Evolutionary conservation across 2,329 filamentous ascomycete genomes (phyloP).

Genomic region (Stenocarpella maydis): DNA sequence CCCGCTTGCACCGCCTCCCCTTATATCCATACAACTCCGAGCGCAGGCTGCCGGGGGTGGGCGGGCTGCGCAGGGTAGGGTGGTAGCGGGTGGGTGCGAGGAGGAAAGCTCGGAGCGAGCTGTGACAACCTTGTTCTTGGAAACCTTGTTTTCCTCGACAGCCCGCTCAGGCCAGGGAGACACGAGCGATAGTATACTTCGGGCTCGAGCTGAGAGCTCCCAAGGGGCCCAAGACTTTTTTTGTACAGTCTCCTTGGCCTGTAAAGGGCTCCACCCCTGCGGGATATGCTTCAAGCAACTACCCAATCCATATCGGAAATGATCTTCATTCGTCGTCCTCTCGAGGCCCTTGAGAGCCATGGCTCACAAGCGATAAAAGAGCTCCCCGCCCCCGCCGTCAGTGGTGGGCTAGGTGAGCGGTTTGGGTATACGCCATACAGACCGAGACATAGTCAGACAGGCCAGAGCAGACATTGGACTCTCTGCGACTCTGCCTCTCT

Average conservation of each 20-base stretch:
- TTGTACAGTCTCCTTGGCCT: too few relatives aligned
- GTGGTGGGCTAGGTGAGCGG: not conserved
- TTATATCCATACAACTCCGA: not conserved
- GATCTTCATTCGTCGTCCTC: constrained; percentile 26
- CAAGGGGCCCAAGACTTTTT: too few relatives aligned
- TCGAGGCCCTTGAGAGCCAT: constrained; percentile 5
- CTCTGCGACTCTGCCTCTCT: constrained; percentile 5
- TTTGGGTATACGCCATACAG: not conserved
- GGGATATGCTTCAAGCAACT: constrained; percentile 25
- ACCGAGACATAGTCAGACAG: not conserved
- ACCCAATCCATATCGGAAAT: constrained; percentile 24
- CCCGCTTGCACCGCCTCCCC: too few relatives aligned
- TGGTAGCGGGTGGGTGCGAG: constrained; percentile 5
- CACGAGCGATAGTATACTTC: too few relatives aligned
- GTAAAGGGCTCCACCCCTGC: constrained; percentile 22
- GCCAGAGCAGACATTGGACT: constrained; percentile 2
- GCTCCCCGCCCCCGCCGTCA: constrained; percentile 5
- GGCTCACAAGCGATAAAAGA: constrained; percentile 26
- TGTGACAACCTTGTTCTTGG: constrained; percentile 28
- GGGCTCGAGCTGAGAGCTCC: too few relatives aligned
- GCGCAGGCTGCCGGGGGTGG: constrained; percentile 16
- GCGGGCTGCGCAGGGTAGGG: not conserved
- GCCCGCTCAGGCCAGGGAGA: constrained; percentile 22
- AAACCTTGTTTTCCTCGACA: constrained; percentile 22
- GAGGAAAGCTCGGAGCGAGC: constrained; percentile 18